A percentile compares a stretch with the other conserved stretches of the same genome.
phyloP scores from a whole-genome alignment of 2,329 filamentous ascomycete species.

The Ceratocystis harringtonii region DNA sequence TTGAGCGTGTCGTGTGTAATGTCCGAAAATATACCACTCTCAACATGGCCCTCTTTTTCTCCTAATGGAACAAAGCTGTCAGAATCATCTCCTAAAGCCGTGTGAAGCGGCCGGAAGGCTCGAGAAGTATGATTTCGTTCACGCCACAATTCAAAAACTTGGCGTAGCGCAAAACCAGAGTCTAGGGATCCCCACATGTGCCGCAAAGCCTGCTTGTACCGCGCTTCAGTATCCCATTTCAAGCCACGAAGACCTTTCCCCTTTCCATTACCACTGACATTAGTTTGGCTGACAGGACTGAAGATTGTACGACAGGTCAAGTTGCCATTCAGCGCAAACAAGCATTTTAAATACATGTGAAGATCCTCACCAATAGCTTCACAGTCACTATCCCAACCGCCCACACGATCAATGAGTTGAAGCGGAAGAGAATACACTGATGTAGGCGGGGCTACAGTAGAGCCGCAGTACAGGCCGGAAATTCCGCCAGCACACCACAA shows the following conservation, averaged over 20 bases:
- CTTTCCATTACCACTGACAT: slow-evolving; percentile 45
- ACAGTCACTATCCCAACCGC: slow-evolving; percentile 55
- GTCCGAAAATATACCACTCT: slow-evolving; percentile 41
- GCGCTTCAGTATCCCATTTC: slow-evolving; percentile 43
- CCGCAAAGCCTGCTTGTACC: slow-evolving; percentile 56
- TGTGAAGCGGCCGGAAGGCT: slow-evolving; percentile 41
- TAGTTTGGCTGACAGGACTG: slow-evolving; percentile 58
- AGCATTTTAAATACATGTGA: slow-evolving; percentile 67
- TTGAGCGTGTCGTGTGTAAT: slow-evolving; percentile 37
- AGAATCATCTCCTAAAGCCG: slow-evolving; percentile 27
- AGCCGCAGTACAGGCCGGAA: slow-evolving; percentile 50
- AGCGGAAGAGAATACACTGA: slow-evolving; percentile 60
- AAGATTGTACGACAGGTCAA: slow-evolving; percentile 48
- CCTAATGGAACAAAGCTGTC: slow-evolving; percentile 34
- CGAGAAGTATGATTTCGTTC: slow-evolving; percentile 41
- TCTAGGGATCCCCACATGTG: slow-evolving; percentile 67
- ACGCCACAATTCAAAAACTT: slow-evolving; percentile 41
- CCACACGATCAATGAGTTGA: slow-evolving; percentile 50
- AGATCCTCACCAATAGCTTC: slow-evolving; percentile 63
- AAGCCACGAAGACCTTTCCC: slow-evolving; percentile 39
- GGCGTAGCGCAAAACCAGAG: slow-evolving; percentile 48
- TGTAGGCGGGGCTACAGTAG: slow-evolving; percentile 52
- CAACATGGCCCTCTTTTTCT: slow-evolving; percentile 30
- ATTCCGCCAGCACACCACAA: slow-evolving; percentile 58
- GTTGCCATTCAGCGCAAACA: slow-evolving; percentile 58